Percentiles rank a stretch among this genome's conserved stretches.
Conservation (phyloP, 352 stramenopile species). For the Globisporangium nagaii region DNA sequence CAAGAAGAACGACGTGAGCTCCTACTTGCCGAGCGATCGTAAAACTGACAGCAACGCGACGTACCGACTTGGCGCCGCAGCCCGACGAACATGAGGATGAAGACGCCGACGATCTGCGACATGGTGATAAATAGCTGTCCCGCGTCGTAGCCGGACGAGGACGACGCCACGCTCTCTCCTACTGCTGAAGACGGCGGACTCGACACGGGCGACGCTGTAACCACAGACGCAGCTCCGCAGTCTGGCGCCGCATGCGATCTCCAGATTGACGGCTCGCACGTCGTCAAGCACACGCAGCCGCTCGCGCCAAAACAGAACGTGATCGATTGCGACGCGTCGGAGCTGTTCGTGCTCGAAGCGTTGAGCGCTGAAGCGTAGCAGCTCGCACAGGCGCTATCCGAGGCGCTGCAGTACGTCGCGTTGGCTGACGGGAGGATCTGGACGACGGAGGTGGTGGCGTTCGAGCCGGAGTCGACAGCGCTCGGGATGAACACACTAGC, state of each 20-base stretch:
- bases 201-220: not conserved
- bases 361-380: not conserved
- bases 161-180: not conserved
- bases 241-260: not conserved
- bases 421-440: not conserved
- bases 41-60: not conserved
- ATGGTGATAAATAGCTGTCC: not conserved
- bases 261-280: not conserved
- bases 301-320: not conserved
- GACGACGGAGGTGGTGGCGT: not conserved
- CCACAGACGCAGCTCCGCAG: not conserved
- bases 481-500: not conserved
- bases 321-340: not conserved
- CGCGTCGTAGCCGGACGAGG: not conserved
- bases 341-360: not conserved
- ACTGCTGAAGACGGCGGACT: not conserved
- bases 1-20: not conserved
- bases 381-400: not conserved
- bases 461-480: not conserved
- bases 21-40: no score
- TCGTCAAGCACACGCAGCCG: slow-evolving; percentile 7
- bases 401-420: not conserved
- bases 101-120: not conserved
- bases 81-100: not conserved
- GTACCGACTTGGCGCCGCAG: not conserved